Percentiles rank a stretch among this genome's conserved stretches.
phyloP scores from a whole-genome alignment of 2,329 filamentous ascomycete genomes.

The Dactylellina sp. region DNA sequence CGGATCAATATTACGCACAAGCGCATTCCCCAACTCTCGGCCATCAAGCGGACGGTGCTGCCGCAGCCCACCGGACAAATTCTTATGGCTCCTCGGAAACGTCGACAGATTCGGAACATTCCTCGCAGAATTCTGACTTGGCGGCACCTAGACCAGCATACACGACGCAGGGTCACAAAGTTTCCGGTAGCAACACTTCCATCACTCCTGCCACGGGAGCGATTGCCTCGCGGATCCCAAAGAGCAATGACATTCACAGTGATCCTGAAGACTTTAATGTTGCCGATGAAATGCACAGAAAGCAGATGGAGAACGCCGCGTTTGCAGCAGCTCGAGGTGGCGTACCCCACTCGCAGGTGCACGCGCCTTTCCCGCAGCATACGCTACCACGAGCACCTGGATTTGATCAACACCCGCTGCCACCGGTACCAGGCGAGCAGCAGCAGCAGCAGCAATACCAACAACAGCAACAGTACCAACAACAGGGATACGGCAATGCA shows the following conservation, averaged over 20 bases:
- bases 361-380: conserved; percentile 31
- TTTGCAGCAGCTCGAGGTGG: conserved; percentile 30
- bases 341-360: conserved; percentile 12
- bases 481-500: conserved; percentile 29
- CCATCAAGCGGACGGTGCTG: conserved; percentile 6
- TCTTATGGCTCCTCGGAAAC: conserved; percentile 38
- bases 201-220: conserved; percentile 45
- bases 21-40: conserved; percentile 49
- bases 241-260: conserved; percentile 38
- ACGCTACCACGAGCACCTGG: conserved; percentile 14
- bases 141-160: conserved; percentile 27
- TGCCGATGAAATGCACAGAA: conserved; percentile 37
- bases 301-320: conserved; percentile 37
- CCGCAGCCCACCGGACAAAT: conserved; percentile 21
- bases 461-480: conserved; percentile 8
- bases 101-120: conserved; percentile 41
- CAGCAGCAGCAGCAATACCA: neutral
- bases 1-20: conserved; percentile 37
- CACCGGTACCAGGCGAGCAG: conserved; percentile 11
- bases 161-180: conserved; percentile 34
- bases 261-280: conserved; percentile 44
- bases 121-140: conserved; percentile 36
- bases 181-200: conserved; percentile 12
- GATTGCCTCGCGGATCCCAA: conserved; percentile 37
- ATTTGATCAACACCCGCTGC: conserved; percentile 18